A percentile compares a stretch with the other conserved stretches of the same genome.
Evolutionary conservation across 2,329 filamentous ascomycete species (phyloP).

Genomic region (Talaromyces sp.): DNA sequence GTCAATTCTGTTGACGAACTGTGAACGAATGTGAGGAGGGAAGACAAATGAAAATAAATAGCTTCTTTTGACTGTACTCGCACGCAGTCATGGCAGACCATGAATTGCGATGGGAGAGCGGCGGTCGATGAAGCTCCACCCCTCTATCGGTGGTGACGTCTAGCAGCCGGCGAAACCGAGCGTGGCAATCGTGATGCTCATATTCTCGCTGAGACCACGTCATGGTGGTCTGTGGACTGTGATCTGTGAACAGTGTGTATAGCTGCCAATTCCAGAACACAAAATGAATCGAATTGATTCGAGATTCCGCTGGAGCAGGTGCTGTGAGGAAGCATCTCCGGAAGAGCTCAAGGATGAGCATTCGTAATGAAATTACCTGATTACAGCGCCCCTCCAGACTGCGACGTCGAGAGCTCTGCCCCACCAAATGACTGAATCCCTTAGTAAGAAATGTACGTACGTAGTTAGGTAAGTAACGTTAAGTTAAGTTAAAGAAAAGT

Average conservation of each 20-base stretch:
- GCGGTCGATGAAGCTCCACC: constrained; percentile 1
- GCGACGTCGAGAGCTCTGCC: constrained; percentile 7
- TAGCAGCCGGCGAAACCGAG: not conserved
- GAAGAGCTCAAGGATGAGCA: not conserved
- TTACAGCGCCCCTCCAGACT: not conserved
- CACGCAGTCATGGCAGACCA: not conserved
- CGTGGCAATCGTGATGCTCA: not conserved
- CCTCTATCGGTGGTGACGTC: not conserved
- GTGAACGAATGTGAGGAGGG: not conserved
- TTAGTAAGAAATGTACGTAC: not conserved
- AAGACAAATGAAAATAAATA: not conserved
- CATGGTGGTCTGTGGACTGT: no score
- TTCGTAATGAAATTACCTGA: constrained; percentile 8
- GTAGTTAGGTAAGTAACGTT: no score
- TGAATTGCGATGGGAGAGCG: not conserved
- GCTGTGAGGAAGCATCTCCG: not conserved
- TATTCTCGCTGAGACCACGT: not conserved
- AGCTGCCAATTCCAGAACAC: no score
- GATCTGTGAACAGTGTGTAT: no score
- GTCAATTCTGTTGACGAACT: no score
- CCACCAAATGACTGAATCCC: constrained; percentile 16
- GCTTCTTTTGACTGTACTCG: not conserved
- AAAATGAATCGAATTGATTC: no score
- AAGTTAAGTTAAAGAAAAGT: no score
- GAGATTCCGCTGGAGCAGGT: not conserved